Evolutionary conservation across 2,329 filamentous ascomycete species (phyloP).

Genomic region (Arthrocladium fulminans): DNA sequence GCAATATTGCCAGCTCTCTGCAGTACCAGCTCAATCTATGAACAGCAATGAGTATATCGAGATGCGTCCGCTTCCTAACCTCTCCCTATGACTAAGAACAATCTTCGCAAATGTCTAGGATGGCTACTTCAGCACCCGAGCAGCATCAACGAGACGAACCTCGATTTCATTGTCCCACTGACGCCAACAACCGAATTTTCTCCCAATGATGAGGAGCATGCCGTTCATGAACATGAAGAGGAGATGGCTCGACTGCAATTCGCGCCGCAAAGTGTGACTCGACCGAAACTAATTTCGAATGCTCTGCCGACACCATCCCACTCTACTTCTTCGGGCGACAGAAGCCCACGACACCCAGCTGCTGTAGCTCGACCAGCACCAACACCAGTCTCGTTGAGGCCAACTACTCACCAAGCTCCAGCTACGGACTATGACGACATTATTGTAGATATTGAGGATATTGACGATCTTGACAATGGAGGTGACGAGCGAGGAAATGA

Average conservation of each 20-base stretch:
- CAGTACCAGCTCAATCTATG: not conserved
- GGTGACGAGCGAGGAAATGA: slow-evolving; percentile 31
- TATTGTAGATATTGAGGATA: slow-evolving; percentile 17
- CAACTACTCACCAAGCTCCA: slow-evolving; percentile 9
- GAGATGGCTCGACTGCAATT: slow-evolving; percentile 39
- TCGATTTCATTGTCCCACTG: slow-evolving; percentile 14
- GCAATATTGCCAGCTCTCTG: not conserved
- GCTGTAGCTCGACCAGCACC: not conserved
- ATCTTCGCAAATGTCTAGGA: slow-evolving; percentile 36
- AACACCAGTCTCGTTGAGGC: not conserved
- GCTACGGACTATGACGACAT: slow-evolving; percentile 13
- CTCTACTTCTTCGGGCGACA: slow-evolving; percentile 9
- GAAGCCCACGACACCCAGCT: not conserved
- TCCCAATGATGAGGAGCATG: slow-evolving; percentile 7
- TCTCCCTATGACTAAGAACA: slow-evolving; percentile 40
- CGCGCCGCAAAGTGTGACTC: slow-evolving; percentile 32
- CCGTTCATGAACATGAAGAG: slow-evolving; percentile 13
- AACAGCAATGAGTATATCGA: not conserved
- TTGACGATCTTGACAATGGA: slow-evolving; percentile 29
- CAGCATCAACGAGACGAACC: slow-evolving; percentile 20
- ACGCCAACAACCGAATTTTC: slow-evolving; percentile 8
- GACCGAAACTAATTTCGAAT: slow-evolving; percentile 22
- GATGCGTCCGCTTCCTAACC: not conserved
- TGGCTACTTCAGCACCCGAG: slow-evolving; percentile 37
- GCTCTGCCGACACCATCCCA: slow-evolving; percentile 18